A percentile compares a stretch with the other conserved stretches of the same genome.
phyloP scores from a whole-genome alignment of 139 green algal species.

The Bryopsis sp. region DNA sequence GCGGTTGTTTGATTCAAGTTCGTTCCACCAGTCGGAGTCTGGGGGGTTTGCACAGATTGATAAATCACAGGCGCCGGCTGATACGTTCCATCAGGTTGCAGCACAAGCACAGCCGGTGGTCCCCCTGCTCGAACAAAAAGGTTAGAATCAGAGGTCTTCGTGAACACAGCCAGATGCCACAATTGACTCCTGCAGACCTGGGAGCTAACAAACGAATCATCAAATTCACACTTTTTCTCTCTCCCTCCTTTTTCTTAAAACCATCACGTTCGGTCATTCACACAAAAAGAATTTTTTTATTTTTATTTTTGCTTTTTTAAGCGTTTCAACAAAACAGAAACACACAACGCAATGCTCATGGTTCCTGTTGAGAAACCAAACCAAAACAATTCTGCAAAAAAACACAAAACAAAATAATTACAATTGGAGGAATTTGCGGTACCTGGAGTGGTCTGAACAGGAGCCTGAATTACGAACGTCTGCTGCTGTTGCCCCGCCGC shows the following conservation, averaged over 20 bases:
- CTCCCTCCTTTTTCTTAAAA: neutral
- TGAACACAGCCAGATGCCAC: neutral
- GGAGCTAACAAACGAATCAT: neutral
- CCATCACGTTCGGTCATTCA: neutral
- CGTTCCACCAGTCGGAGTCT: no score
- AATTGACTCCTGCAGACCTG: no score
- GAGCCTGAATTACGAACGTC: neutral
- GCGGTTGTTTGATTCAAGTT: no score
- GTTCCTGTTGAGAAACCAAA: no score
- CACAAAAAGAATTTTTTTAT: neutral
- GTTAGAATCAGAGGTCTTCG: neutral
- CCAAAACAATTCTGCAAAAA: no score
- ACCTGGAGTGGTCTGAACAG: neutral
- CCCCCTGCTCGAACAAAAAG: neutral
- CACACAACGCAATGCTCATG: no score
- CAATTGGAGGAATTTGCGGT: neutral
- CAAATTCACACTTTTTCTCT: neutral
- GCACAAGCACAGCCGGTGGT: neutral
- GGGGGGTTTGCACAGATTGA: neutral
- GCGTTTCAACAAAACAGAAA: no score
- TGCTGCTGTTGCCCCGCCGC: neutral
- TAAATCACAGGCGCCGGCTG: slow-evolving; percentile 5
- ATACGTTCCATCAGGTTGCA: slow-evolving; percentile 11
- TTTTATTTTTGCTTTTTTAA: no score
- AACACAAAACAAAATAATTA: no score